Evolutionary conservation across 2,329 filamentous ascomycete species (phyloP).

Genomic region (Talaromyces funiculosus): DNA sequence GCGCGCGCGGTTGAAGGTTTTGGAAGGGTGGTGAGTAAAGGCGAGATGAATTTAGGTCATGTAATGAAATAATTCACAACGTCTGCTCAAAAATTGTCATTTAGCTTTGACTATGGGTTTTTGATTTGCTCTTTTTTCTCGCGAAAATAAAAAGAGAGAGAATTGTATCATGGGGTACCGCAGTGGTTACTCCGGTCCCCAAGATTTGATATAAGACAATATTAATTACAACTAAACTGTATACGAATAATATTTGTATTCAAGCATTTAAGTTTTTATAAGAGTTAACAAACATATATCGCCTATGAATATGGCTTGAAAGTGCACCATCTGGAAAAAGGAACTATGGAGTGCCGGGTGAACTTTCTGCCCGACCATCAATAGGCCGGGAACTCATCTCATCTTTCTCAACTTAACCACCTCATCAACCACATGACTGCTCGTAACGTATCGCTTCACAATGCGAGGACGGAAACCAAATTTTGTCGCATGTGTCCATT

Average conservation of each 20-base stretch:
- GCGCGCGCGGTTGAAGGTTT: constrained; percentile 58
- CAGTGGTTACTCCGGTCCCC: too few relatives aligned
- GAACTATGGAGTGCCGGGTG: background rate
- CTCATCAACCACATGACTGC: background rate
- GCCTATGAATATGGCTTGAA: too few relatives aligned
- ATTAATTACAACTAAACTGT: too few relatives aligned
- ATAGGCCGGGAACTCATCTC: background rate
- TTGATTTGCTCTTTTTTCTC: too few relatives aligned
- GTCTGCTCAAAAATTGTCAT: too few relatives aligned
- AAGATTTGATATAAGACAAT: too few relatives aligned
- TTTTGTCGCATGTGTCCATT: constrained; percentile 14
- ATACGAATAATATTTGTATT: too few relatives aligned
- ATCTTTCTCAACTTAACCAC: background rate
- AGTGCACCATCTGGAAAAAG: background rate
- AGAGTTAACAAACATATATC: background rate
- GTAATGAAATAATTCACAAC: too few relatives aligned
- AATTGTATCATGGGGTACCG: too few relatives aligned
- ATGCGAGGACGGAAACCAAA: constrained; percentile 14
- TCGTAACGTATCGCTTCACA: background rate
- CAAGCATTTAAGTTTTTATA: background rate
- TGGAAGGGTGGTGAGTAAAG: constrained; percentile 27
- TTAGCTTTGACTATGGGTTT: too few relatives aligned
- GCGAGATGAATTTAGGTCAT: too few relatives aligned
- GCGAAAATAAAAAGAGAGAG: too few relatives aligned
- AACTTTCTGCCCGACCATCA: background rate